phyloP scores from a whole-genome alignment of 768 basidiomycete genomes.

The Tricholoma sp. region DNA sequence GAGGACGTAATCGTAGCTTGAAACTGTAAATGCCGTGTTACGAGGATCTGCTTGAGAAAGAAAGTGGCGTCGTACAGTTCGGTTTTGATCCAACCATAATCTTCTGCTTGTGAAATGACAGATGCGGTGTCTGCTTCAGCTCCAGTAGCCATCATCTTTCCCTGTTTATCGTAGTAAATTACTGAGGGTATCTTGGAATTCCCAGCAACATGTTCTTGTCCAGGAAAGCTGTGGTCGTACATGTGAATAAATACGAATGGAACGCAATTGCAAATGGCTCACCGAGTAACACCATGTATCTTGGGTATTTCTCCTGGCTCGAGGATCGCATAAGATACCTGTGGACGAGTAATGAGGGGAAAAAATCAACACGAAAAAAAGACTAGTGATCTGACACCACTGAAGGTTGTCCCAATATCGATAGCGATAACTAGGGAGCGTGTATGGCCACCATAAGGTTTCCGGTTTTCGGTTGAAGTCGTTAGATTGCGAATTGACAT shows the following conservation, averaged over 20 bases:
- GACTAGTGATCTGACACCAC: slow-evolving; percentile 45
- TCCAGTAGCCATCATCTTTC: slow-evolving; percentile 65
- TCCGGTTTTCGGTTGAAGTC: slow-evolving; percentile 50
- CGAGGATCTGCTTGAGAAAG: not conserved
- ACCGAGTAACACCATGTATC: slow-evolving; percentile 79
- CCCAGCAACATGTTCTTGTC: slow-evolving; percentile 81
- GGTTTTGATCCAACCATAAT: slow-evolving; percentile 71
- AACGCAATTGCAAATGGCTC: slow-evolving; percentile 12
- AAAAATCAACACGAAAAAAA: not conserved
- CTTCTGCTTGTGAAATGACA: slow-evolving; percentile 61
- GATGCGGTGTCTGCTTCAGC: slow-evolving; percentile 69
- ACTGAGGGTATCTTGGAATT: slow-evolving; percentile 81
- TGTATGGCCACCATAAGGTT: slow-evolving; percentile 61
- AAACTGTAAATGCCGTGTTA: slow-evolving; percentile 39
- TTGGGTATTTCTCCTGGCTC: slow-evolving; percentile 79
- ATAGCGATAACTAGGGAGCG: slow-evolving; percentile 73
- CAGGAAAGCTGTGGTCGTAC: slow-evolving; percentile 56
- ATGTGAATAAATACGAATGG: not conserved
- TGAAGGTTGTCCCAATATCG: slow-evolving; percentile 81
- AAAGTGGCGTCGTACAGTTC: slow-evolving; percentile 52
- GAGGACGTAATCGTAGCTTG: slow-evolving; percentile 75
- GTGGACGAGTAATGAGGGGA: slow-evolving; percentile 3
- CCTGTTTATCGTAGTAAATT: slow-evolving; percentile 67
- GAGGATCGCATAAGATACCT: slow-evolving; percentile 76
- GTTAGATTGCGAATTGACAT: slow-evolving; percentile 42